Conservation (phyloP, 176 grass and related monocot genomes). For the Melocanna baccifera region DNA sequence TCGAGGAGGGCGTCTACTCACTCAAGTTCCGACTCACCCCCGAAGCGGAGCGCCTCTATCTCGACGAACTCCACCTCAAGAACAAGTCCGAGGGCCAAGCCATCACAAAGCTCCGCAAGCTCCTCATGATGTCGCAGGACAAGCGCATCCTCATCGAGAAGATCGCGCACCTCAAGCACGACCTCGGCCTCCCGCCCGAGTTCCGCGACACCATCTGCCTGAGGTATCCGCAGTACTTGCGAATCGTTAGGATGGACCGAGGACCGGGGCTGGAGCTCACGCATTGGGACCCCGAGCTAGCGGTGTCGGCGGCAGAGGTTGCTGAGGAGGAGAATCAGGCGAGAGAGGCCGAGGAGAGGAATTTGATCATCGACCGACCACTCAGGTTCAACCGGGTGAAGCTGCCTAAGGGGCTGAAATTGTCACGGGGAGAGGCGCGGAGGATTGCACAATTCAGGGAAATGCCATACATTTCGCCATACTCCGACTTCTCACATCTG, state of each 20-base stretch:
- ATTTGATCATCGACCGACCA: slow-evolving; percentile 81
- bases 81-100: slow-evolving; percentile 78
- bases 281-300: slow-evolving; percentile 79
- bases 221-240: slow-evolving; percentile 89
- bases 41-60: slow-evolving; percentile 76
- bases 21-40: slow-evolving; percentile 74
- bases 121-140: slow-evolving; percentile 88
- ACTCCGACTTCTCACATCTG: slow-evolving; percentile 78
- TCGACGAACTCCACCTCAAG: slow-evolving; percentile 71
- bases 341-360: slow-evolving; percentile 65
- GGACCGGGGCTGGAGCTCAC: slow-evolving; percentile 85
- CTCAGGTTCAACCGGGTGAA: slow-evolving; percentile 72
- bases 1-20: slow-evolving; percentile 94
- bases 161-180: slow-evolving; percentile 80
- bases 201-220: slow-evolving; percentile 74
- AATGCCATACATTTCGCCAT: slow-evolving; percentile 76
- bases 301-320: slow-evolving; percentile 70
- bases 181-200: slow-evolving; percentile 76
- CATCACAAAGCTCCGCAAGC: slow-evolving; percentile 77
- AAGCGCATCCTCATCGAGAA: slow-evolving; percentile 71
- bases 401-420: slow-evolving; percentile 72
- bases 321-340: slow-evolving; percentile 67
- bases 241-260: slow-evolving; percentile 67
- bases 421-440: slow-evolving; percentile 65
- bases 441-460: slow-evolving; percentile 59